Base-by-base conservation (phyloP, 2,329 filamentous ascomycete species). In the Cladobotryum mycophilum region DNA sequence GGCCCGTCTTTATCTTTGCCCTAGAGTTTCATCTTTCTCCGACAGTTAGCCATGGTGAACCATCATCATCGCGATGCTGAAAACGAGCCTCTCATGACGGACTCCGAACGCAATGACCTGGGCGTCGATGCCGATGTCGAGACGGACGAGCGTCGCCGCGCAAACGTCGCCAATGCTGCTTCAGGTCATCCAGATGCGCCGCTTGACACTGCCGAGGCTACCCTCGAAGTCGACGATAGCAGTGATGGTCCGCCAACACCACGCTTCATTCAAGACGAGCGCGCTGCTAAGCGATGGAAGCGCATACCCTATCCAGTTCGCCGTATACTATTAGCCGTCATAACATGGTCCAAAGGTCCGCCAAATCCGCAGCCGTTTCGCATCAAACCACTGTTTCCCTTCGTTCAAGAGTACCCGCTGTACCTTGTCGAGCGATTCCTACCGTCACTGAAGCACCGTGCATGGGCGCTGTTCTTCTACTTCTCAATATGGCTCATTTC, bases 401-500 rank as follows among this genome's bases (percentile, higher is more conserved):
- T 62, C 12, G 65, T 89, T 12, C 88, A 93, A 64, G 76, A 81
- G 55, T 79, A 79, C 33, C 88, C 88, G 1, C 70, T 88, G 53
- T 68, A 70, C 41, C 67, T 89, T 40, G 63, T 89, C 51, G 79
- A 89, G 55, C 76, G 71, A 48, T 78, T 80, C 57, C 69, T 88
- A 2, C 83, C 85, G 0, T 76, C 76, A 52, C 69, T 68, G 55
- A 78, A 70, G 55, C 81, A 86, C 47, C 80, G 82, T 38, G 63
- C 79, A n/a, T 71, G 71, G 58, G 70, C 87, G 5, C 70, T 86
- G 45, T 66, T 81, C 41, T 67, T 74, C 35, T 85, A 83, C 56
- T 79, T 86, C 45, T 74, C 78, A 30, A 66, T 79, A 46, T 93
- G 88, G 88, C 67, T 89, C 14, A 63, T 88, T 45, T 76, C 79